Base-by-base conservation (phyloP, 2,329 filamentous ascomycete genomes). In the Colletotrichum endophyticum region DNA sequence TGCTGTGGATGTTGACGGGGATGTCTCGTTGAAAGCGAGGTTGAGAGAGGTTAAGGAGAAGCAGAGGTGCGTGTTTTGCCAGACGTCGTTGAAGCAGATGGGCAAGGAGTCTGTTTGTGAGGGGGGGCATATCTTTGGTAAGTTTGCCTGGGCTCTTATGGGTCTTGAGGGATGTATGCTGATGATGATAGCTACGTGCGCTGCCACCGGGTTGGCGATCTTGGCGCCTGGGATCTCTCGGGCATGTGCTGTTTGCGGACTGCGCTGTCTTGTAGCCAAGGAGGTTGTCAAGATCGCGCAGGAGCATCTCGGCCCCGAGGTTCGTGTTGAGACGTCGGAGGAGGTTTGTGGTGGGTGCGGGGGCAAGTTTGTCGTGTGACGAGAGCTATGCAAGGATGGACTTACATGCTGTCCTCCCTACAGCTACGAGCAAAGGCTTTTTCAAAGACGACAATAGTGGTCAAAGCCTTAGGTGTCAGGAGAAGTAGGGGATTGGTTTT, bases 191-290 rank as follows among this genome's bases (percentile, higher is more conserved):
- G 89, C 88, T n/a, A 88, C 85, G 2, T 92, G 91, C 75, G 88
- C 88, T 0, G 87, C 88, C 1, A 91, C 89, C 0, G 89, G 89
- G 2, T 81, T 92, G 9, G 88, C 90, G 15, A 90, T 92, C 77
- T 84, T 90, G 74, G 87, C 85, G 3, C 91, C 91, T 0, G 89
- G 88, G 4, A 85, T 89, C 63, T 91, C 90, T 1, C 85, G 87
- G 39, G 87, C 88, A 5, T 92, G 91, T 70, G 89, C 88, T 25
- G 88, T 92, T 4, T 92, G 91, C 78, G 88, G 87, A 19, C 81
- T 86, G 30, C 86, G 90, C 28, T 91, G 89, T 9, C 84, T 92
- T 25, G 86, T 87, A 62, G 81, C 85, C 0, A 83, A 85, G 6
- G 85, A 88, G 77, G 81, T 92, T 27, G 78, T 80, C 4, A 81